Percentiles rank a stretch among this genome's conserved stretches.
phyloP scores from a whole-genome alignment of 768 basidiomycete genomes.

The Lentinula lateritia region DNA sequence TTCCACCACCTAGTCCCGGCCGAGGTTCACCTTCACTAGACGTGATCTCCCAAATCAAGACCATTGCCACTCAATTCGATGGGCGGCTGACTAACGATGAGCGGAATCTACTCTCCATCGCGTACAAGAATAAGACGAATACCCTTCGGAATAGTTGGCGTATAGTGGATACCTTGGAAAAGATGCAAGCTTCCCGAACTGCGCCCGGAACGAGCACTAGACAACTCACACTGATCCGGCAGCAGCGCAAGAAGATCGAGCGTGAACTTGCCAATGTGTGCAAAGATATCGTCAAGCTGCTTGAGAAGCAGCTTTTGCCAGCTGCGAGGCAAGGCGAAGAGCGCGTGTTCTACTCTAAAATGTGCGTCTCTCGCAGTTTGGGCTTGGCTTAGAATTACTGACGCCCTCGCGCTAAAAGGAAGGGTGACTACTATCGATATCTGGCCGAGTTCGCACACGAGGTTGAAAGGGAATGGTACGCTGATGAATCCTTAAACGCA shows the following conservation, averaged over 20 bases:
- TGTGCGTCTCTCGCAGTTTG: conserved; percentile 37
- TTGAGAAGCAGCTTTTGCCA: conserved; percentile 45
- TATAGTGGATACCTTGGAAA: conserved; percentile 70
- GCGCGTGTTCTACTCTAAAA: conserved; percentile 87
- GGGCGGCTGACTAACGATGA: conserved; percentile 76
- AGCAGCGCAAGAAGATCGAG: conserved; percentile 73
- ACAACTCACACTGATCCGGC: conserved; percentile 63
- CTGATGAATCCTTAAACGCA: conserved; percentile 72
- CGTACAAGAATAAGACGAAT: conserved; percentile 89
- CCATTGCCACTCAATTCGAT: conserved; percentile 60
- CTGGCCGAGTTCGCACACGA: conserved; percentile 80
- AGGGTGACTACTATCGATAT: conserved; percentile 90
- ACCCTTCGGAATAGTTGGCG: conserved; percentile 82
- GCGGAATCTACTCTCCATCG: conserved; percentile 83
- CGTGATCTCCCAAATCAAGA: conserved; percentile 75
- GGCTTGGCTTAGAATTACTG: neutral
- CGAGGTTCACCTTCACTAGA: conserved; percentile 35
- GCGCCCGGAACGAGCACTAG: conserved; percentile 26
- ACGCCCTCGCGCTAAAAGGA: conserved; percentile 39
- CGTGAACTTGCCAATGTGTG: conserved; percentile 71
- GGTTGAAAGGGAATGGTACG: conserved; percentile 61
- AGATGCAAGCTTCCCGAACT: conserved; percentile 50
- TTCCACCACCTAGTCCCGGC: neutral
- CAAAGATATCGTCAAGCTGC: conserved; percentile 68
- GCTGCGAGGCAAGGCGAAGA: conserved; percentile 70